Conservation (phyloP, 441 rosid species). For the Gossypium schwendimanii region DNA sequence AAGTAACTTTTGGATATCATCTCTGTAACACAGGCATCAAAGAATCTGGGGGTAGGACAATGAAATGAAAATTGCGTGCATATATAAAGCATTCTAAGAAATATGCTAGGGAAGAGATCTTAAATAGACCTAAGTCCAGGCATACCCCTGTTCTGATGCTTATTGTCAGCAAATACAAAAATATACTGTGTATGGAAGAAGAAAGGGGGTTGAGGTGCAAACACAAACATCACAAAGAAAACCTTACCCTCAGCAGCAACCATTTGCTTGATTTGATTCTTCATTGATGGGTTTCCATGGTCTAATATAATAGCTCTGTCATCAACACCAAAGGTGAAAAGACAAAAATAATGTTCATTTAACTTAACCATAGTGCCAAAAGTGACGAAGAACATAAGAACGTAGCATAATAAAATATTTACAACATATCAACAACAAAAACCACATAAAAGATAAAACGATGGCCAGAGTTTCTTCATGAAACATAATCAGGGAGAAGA, state of each 20-base stretch:
- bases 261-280: slow-evolving; percentile 62
- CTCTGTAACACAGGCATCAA: not conserved
- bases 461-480: not conserved
- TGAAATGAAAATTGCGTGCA: not conserved
- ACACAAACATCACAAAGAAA: slow-evolving; percentile 12
- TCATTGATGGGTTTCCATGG: slow-evolving; percentile 70
- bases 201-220: not conserved
- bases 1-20: not conserved
- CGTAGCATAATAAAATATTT: slow-evolving; percentile 4
- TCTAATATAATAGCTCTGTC: slow-evolving; percentile 91
- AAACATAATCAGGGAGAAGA: not conserved
- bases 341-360: not conserved
- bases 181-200: not conserved
- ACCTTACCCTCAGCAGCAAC: slow-evolving; percentile 77
- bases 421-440: not conserved
- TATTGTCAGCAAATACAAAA: not conserved
- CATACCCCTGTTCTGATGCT: not conserved
- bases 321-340: slow-evolving; percentile 19
- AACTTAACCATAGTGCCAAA: not conserved
- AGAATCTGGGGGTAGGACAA: not conserved
- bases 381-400: not conserved
- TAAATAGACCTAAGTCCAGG: not conserved
- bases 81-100: not conserved
- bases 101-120: not conserved
- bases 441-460: not conserved